These are phyloP conservation scores for Puccinia polysora DNA, from an alignment of 1,284 basidiomycete genomes.

Conservation along the genomic window DNA sequence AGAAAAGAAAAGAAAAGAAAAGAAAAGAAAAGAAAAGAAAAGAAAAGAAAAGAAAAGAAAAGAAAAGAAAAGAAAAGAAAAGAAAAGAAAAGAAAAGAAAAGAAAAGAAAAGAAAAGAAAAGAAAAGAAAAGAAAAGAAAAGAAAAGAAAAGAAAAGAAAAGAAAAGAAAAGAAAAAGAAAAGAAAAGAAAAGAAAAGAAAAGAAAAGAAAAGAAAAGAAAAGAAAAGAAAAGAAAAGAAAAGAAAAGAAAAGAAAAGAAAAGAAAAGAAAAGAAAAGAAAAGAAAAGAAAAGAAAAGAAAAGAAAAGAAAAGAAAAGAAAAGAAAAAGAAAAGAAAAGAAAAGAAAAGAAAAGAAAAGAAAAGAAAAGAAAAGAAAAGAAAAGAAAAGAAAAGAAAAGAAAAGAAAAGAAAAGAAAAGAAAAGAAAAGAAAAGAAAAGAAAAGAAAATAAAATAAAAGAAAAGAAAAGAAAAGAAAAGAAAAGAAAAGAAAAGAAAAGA, in stretches of 20 bases:
- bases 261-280: neutral
- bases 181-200: neutral
- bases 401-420: too few species aligned
- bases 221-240: neutral
- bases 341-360: too few species aligned
- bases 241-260: neutral
- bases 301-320: neutral
- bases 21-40: neutral
- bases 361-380: too few species aligned
- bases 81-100: neutral
- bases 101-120: constrained; percentile 6
- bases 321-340: neutral
- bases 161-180: neutral
- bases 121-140: neutral
- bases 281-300: neutral
- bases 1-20: neutral
- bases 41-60: neutral
- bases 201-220: neutral
- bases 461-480: too few species aligned
- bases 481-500: too few species aligned
- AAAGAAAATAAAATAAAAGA: too few species aligned
- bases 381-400: too few species aligned
- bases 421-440: too few species aligned
- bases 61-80: neutral
- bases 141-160: neutral